Evolutionary conservation across 176 grass and related monocot genomes (phyloP).

Genomic region (Paspalum vaginatum): DNA sequence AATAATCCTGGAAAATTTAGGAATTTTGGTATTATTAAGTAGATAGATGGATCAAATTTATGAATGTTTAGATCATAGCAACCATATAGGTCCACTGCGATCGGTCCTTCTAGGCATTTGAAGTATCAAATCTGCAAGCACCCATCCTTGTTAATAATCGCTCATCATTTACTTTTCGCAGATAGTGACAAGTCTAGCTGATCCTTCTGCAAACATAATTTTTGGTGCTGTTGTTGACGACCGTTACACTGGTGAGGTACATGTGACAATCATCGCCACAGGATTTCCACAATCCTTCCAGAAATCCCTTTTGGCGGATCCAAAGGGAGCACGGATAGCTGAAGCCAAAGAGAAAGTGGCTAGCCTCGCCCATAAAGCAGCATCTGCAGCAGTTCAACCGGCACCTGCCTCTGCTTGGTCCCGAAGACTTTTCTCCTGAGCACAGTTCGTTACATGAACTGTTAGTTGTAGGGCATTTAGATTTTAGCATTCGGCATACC

Average conservation of each 20-base stretch:
- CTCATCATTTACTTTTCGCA: slow-evolving; percentile 33
- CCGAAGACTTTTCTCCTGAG: slow-evolving; percentile 77
- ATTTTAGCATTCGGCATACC: neutral
- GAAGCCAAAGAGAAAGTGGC: slow-evolving; percentile 63
- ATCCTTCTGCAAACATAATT: slow-evolving; percentile 96
- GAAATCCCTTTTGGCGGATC: slow-evolving; percentile 73
- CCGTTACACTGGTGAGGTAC: slow-evolving; percentile 82
- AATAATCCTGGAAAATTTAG: neutral
- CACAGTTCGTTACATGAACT: neutral
- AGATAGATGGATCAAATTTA: neutral
- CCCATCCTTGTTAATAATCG: neutral
- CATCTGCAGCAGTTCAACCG: slow-evolving; percentile 23
- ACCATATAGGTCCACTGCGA: neutral
- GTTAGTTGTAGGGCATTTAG: neutral
- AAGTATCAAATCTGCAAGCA: neutral
- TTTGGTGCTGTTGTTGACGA: slow-evolving; percentile 96
- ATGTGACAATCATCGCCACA: slow-evolving; percentile 95
- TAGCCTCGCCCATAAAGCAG: slow-evolving; percentile 35
- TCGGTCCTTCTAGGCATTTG: neutral
- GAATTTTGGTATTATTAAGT: neutral
- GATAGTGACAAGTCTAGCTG: slow-evolving; percentile 94
- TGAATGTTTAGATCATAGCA: neutral
- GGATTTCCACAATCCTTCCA: slow-evolving; percentile 96
- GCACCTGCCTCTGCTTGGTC: slow-evolving; percentile 45
- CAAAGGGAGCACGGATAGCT: slow-evolving; percentile 55